Evolutionary conservation across 2,329 filamentous ascomycete genomes (phyloP).

Genomic region (Colletotrichum chrysophilum): DNA sequence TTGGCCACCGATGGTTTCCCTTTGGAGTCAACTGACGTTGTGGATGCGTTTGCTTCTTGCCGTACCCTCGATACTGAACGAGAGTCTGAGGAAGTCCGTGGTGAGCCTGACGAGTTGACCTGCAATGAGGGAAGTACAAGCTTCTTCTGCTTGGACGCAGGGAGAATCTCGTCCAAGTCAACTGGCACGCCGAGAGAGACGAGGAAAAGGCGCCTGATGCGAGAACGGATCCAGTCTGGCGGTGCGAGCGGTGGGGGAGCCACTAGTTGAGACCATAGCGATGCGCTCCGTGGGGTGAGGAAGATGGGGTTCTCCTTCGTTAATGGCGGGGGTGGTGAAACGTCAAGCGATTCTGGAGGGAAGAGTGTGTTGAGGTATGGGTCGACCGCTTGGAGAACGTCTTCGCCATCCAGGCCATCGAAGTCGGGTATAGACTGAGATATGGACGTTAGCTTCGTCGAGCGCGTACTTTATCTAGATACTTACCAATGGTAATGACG

Average conservation of each 20-base stretch:
- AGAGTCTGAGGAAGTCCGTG: constrained; percentile 60
- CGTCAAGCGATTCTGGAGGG: constrained; percentile 59
- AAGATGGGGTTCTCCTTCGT: constrained; percentile 70
- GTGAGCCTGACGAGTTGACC: constrained; percentile 54
- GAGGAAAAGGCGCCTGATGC: constrained; percentile 91
- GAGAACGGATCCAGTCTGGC: constrained; percentile 96
- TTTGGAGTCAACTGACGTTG: constrained; percentile 64
- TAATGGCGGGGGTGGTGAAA: constrained; percentile 54
- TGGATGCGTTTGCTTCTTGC: constrained; percentile 58
- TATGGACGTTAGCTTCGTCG: constrained; percentile 26
- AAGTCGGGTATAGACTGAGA: constrained; percentile 71
- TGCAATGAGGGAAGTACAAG: constrained; percentile 85
- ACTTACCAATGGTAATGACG: constrained; percentile 50
- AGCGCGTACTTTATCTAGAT: neutral
- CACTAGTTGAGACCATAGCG: constrained; percentile 95
- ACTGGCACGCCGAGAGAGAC: constrained; percentile 96
- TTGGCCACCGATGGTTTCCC: constrained; percentile 53
- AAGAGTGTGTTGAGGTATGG: constrained; percentile 73
- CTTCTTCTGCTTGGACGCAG: constrained; percentile 97
- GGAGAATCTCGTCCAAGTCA: constrained; percentile 95
- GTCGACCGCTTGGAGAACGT: constrained; percentile 65
- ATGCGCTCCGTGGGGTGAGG: constrained; percentile 84
- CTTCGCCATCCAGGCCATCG: constrained; percentile 63
- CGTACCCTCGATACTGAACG: constrained; percentile 52
- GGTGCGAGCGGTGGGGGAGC: constrained; percentile 93